Evolutionary conservation across 1,284 basidiomycete species (phyloP).

Genomic region (Ganoderma multipileum): DNA sequence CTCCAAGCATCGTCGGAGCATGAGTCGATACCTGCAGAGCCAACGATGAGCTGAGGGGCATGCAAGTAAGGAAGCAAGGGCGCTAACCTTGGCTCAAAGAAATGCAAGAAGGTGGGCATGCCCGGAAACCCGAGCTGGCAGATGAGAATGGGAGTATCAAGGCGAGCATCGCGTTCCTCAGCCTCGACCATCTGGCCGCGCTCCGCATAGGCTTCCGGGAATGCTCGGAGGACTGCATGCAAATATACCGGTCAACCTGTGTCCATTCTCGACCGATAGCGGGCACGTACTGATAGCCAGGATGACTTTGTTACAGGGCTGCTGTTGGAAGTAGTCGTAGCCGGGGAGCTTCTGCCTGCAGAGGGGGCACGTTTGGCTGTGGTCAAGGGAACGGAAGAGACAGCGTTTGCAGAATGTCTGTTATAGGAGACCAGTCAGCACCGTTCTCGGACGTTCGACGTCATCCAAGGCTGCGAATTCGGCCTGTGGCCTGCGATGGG

Average conservation of each 20-base stretch:
- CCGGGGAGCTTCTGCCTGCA: constrained; percentile 82
- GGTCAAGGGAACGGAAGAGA: constrained; percentile 89
- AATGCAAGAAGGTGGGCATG: constrained; percentile 89
- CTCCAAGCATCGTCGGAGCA: constrained; percentile 92
- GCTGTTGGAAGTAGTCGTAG: constrained; percentile 84
- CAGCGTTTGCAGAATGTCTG: constrained; percentile 93
- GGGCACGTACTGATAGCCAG: constrained; percentile 70
- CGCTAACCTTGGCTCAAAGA: constrained; percentile 84
- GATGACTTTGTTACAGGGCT: constrained; percentile 72
- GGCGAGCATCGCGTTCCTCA: constrained; percentile 78
- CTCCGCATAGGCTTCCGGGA: constrained; percentile 61
- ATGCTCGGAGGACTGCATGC: constrained; percentile 64
- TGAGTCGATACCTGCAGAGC: constrained; percentile 72
- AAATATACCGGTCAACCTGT: neutral
- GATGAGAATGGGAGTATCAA: constrained; percentile 92
- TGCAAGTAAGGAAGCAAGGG: neutral
- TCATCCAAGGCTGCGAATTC: neutral
- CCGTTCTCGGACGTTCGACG: neutral
- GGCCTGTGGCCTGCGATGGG: neutral
- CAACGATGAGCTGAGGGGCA: constrained; percentile 27
- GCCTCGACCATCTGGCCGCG: constrained; percentile 68
- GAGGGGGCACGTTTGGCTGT: constrained; percentile 83
- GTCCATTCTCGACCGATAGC: neutral
- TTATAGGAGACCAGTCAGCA: constrained; percentile 7
- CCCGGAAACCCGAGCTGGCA: constrained; percentile 91